Base-by-base conservation (phyloP, 1,284 basidiomycete genomes). In the Heliocybe sulcata region DNA sequence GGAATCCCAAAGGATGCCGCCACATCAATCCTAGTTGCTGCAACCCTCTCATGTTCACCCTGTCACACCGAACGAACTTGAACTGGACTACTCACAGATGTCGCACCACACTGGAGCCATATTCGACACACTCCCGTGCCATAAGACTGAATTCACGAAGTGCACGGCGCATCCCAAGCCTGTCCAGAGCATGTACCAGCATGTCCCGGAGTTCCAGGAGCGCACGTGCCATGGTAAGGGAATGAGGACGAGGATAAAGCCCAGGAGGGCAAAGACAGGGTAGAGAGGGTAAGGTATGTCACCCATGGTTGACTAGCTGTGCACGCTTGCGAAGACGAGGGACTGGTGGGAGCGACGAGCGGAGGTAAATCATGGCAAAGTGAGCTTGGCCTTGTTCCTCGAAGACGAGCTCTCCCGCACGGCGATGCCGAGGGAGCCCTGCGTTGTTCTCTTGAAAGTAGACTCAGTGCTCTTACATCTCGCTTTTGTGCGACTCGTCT, bases 181-280 rank as follows among this genome's bases (percentile, higher is more conserved):
- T 0, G 75, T 67, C 85, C 85, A 89, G 1, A 78, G 47, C 62
- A 87, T 81, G 61, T 75, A 77, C 16, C 74, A 62, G 56, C 82
- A 77, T 0, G 82, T 86, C 0, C 79, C 81, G 0, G 76, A 69
- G 58, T 87, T 88, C 63, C 80, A 76, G 1, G 80, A 63, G 23
- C 73, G 69, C 35, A 75, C 64, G 59, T 83, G 81, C 74, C 79
- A 80, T 14, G 76, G 70, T 0, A 79, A 55, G 0, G 79, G 78
- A 1, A 82, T 66, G 10, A 78, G 57, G 16, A 68, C 58, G 12
- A 79, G 51, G 8, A 79, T n/a, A 38, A 79, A 71, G 2, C 69
- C 72, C 3, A 79, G 11, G 59, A 72, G 71, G 19, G 74, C 61
- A 55, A 31, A 52, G 6, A 26, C 22, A 26, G 52, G 23, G 33